Evolutionary conservation across 1,284 basidiomycete genomes (phyloP).

Genomic region (Cryptococcus amylolentus): DNA sequence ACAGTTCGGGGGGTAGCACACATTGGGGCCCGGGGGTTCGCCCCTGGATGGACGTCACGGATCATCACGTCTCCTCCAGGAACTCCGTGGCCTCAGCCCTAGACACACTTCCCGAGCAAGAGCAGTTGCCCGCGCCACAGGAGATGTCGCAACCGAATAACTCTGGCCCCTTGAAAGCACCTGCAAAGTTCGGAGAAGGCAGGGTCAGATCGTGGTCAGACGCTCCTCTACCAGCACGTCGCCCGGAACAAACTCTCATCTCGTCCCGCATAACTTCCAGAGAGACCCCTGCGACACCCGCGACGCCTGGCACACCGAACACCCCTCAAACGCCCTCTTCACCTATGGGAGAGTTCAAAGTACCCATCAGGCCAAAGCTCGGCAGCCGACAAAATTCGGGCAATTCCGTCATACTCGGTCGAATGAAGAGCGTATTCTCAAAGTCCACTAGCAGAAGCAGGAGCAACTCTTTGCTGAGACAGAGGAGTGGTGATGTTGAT

Average conservation of each 20-base stretch:
- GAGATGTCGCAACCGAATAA: not conserved
- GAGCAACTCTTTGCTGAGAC: slow-evolving; percentile 32
- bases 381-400: slow-evolving; percentile 36
- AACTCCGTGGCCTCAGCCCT: slow-evolving; percentile 24
- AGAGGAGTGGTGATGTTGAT: slow-evolving; percentile 25
- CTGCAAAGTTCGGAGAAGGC: slow-evolving; percentile 8
- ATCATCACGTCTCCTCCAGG: slow-evolving; percentile 14
- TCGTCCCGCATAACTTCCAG: not conserved
- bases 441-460: slow-evolving; percentile 26
- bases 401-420: slow-evolving; percentile 37
- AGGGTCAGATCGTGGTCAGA: slow-evolving; percentile 35
- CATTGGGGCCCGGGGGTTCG: slow-evolving; percentile 33
- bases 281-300: not conserved
- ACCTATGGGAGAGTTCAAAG: not conserved
- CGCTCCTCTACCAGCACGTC: slow-evolving; percentile 21
- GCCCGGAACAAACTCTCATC: not conserved
- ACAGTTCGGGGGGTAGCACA: slow-evolving; percentile 16
- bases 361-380: slow-evolving; percentile 25
- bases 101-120: slow-evolving; percentile 25
- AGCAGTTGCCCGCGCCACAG: not conserved
- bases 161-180: slow-evolving; percentile 2
- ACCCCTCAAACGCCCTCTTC: slow-evolving; percentile 7
- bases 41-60: slow-evolving; percentile 35
- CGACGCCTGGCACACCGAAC: slow-evolving; percentile 8
- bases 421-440: slow-evolving; percentile 39